Evolutionary conservation across 148 eudicot species (phyloP).

Genomic region (Vaccinium myrtillus): DNA sequence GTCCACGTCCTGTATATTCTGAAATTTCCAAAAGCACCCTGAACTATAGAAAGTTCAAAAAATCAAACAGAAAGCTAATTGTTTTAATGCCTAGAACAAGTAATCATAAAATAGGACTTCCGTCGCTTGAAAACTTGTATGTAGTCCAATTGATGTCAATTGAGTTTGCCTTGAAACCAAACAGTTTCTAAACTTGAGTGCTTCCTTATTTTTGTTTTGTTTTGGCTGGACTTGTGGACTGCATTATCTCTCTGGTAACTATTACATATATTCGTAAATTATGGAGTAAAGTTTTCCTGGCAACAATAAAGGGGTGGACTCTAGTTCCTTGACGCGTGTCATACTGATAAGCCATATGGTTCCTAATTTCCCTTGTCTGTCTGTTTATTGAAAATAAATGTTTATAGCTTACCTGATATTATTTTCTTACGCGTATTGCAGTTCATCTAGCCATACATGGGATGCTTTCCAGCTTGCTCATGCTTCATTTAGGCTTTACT

Average conservation of each 20-base stretch:
- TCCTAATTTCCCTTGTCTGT: neutral
- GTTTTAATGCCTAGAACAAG: neutral
- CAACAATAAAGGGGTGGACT: too few species aligned
- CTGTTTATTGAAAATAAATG: neutral
- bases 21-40: neutral
- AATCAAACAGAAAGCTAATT: neutral
- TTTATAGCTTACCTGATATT: neutral
- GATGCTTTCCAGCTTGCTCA: conserved; percentile 91
- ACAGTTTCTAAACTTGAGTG: neutral
- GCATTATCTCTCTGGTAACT: neutral
- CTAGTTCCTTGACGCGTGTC: neutral
- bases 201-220: neutral
- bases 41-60: neutral
- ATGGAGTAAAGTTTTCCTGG: neutral
- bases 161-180: neutral
- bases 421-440: conserved; percentile 32
- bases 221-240: neutral
- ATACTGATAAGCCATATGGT: neutral
- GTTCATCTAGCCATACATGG: conserved; percentile 91
- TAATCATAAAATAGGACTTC: neutral
- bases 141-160: neutral
- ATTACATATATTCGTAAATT: neutral
- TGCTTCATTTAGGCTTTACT: conserved; percentile 81
- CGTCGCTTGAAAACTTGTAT: neutral
- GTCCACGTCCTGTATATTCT: neutral